Base-by-base conservation (phyloP, 2,329 filamentous ascomycete species). In the Calonectria montana region DNA sequence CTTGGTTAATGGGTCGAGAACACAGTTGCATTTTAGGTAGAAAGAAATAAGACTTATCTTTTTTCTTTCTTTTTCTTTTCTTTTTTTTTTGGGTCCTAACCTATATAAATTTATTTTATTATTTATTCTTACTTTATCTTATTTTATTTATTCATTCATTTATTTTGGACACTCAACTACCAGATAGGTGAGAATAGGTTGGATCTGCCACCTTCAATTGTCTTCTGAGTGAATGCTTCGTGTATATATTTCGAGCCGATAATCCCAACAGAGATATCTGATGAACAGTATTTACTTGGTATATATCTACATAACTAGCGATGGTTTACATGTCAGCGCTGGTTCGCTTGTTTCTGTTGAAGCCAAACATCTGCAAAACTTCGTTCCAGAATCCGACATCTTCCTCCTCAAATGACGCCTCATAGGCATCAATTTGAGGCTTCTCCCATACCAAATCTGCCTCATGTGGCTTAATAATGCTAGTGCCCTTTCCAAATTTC, bases 381-480 rank as follows among this genome's bases (percentile, higher is more conserved):
- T 74, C 73, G 1, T 45, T 21, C 48, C 65, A 74, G 29, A 74
- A 74, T 7, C 73, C 71, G 65, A 69, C 21, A 41, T 66, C 63
- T 13, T 65, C 53, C 39, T 73, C 73, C 4, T 65, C 50, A 35
- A 59, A 71, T 1, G 57, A 45, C 15, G 62, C 71, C 16, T 74
- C 73, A 10, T 74, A 73, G 1, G 71, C 71, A 31, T 74, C 71
- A 63, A 74, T 73, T 10, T 29, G 18, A 1, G 73, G 73, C 55
- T 70, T 71, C 48, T 74, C 73, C 71, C 73, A 74, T 4, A 73
- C 68, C 6, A 74, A 37, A 41, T 73, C 71, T 3, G 68, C 68
- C 15, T 74, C 71, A n/a, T 55, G 18, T 7, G 71, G 9, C 53
- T 73, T 71, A 35, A 74, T 65, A 18, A 74, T 35, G n/a, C 45